Percentiles rank a stretch among this genome's conserved stretches.
Conservation (phyloP, 2,329 filamentous ascomycete genomes). For the Epichloe sylvatica region DNA sequence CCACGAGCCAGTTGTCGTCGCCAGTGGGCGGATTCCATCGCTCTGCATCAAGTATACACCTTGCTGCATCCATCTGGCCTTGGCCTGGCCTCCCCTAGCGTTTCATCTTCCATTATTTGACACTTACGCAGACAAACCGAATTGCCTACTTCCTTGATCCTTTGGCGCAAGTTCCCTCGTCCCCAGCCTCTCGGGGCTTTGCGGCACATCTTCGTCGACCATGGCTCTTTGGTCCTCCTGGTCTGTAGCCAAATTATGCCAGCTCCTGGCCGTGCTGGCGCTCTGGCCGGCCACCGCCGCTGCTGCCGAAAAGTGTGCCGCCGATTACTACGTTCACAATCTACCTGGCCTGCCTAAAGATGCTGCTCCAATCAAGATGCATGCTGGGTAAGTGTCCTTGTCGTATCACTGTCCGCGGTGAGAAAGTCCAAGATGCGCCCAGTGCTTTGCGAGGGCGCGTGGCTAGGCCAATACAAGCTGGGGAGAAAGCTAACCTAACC, state of each 20-base stretch:
- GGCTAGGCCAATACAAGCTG: background rate
- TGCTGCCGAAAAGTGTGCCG: constrained; percentile 25
- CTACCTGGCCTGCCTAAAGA: constrained; percentile 70
- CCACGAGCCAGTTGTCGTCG: background rate
- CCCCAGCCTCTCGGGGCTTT: background rate
- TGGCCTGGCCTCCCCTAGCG: background rate
- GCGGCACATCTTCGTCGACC: background rate
- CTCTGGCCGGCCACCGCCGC: constrained; percentile 27
- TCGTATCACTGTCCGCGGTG: background rate
- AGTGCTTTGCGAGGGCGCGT: background rate
- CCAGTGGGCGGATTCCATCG: background rate
- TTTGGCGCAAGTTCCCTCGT: background rate
- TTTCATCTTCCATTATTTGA: background rate
- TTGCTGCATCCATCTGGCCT: background rate
- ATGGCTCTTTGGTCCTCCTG: constrained; percentile 4
- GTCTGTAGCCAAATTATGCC: constrained; percentile 4
- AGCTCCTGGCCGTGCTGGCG: constrained; percentile 22
- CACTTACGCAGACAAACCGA: background rate
- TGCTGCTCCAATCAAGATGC: constrained; percentile 76
- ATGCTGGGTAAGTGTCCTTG: constrained; percentile 63
- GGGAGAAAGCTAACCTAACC: background rate
- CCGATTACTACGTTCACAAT: constrained; percentile 78
- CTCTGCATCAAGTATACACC: background rate
- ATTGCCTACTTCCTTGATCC: background rate
- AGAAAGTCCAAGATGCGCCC: background rate